Evolutionary conservation across 257 asterid genomes (phyloP), one percentile per base, ranked within the genome.

Genomic region (Mitragyna speciosa): DNA sequence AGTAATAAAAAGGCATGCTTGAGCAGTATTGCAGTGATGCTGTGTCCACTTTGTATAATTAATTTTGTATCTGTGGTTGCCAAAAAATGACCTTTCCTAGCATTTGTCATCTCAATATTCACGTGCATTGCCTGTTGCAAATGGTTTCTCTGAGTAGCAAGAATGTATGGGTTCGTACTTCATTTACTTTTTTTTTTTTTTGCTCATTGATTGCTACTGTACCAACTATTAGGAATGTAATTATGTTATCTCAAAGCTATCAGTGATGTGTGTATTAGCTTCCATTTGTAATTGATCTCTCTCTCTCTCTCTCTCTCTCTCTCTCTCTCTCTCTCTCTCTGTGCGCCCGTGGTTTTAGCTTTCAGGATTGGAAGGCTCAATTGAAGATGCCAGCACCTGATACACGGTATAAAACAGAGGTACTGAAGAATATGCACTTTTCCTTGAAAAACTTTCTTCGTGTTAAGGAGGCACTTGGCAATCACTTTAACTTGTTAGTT

Each of bases 401-500:
- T 77, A 83, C 91, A 39, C 96, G 95, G 48, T 92, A 82, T 84
- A 84, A 69, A 84, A 92, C 96, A 1, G 97, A 92, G 93, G 97
- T 92, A 82, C 52, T 20, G 12, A 7, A 5, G 73, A 24, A 47
- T 26, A 4, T 45, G 22, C 17, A 15, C 11, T 4, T 83, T 67
- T 16, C 73, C 59, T 75, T 65, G 12, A 12, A 56, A 11, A 20
- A 19, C 26, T 58, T 41, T 52, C 72, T 22, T 19, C 36, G n/a
- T n/a, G 56, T 56, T 39, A 19, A 70, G 36, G 41, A 31, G 24
- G 24, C 20, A 41, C n/a, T 31, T 48, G 66, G 61, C 66, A 67
- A 45, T n/a, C 5, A 58, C 51, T 9, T 4, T n/a, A 30, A 56
- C 30, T 56, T 78, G 61, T 64, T 76, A 41, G 0, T 65, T 28